Conservation (phyloP, 495 filamentous ascomycete genomes). For the Hypoxylon crocopeplum region DNA sequence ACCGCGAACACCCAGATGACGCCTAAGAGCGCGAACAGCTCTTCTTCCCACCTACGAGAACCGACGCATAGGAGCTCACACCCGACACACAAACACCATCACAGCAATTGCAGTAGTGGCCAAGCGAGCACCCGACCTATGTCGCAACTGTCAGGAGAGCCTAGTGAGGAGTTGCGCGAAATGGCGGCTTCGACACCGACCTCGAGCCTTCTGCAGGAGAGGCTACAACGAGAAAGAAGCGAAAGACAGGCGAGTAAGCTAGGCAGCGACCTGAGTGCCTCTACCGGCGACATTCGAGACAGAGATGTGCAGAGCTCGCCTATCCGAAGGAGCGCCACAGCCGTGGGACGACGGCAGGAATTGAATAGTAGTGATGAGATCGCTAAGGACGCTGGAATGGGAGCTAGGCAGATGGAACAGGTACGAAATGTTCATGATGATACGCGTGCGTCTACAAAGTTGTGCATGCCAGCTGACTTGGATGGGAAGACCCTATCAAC, state of each 20-base stretch:
- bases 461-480: conserved; percentile 11
- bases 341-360: conserved; percentile 43
- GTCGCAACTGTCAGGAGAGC: conserved; percentile 44
- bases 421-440: conserved; percentile 27
- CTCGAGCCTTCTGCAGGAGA: conserved; percentile 59
- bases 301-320: conserved; percentile 44
- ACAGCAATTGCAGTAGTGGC: conserved; percentile 29
- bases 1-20: conserved; percentile 50
- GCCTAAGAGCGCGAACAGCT: conserved; percentile 44
- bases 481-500: conserved; percentile 53
- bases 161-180: conserved; percentile 37
- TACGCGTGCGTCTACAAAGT: conserved; percentile 3
- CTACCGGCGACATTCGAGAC: conserved; percentile 33
- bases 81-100: conserved; percentile 42
- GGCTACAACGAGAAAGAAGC: conserved; percentile 56
- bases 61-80: conserved; percentile 27
- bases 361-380: conserved; percentile 42
- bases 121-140: conserved; percentile 31
- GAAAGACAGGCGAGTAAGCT: conserved; percentile 47
- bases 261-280: conserved; percentile 42
- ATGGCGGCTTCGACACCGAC: conserved; percentile 44
- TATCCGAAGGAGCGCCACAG: conserved; percentile 28
- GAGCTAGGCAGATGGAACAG: conserved; percentile 56
- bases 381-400: conserved; percentile 51
- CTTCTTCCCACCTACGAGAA: conserved; percentile 40